phyloP scores from a whole-genome alignment of 345 rosid genomes.

The Citrus unshiu region DNA sequence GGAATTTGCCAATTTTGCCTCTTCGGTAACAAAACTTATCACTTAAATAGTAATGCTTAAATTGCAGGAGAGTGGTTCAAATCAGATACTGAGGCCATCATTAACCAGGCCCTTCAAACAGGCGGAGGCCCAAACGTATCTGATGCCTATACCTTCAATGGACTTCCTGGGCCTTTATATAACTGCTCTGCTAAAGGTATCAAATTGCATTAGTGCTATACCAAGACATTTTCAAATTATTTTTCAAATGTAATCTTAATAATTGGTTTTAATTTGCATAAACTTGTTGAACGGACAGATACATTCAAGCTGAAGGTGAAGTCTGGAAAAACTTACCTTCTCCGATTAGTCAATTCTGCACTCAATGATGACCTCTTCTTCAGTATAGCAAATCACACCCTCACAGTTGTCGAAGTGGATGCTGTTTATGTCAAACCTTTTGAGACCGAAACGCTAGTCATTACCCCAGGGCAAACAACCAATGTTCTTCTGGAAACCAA shows the following conservation, averaged over 20 bases:
- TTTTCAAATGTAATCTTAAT: no score
- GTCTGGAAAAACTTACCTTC: constrained; percentile 44
- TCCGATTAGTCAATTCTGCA: constrained; percentile 46
- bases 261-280: neutral
- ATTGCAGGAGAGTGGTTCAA: constrained; percentile 80
- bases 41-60: neutral
- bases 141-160: constrained; percentile 74
- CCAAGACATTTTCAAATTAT: no score
- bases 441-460: constrained; percentile 33
- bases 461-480: constrained; percentile 47
- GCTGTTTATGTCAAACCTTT: constrained; percentile 46
- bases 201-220: neutral
- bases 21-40: neutral
- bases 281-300: constrained; percentile 21
- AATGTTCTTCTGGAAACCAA: constrained; percentile 44
- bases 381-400: constrained; percentile 48
- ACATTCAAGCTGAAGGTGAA: constrained; percentile 45
- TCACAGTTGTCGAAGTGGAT: constrained; percentile 42
- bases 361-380: constrained; percentile 58
- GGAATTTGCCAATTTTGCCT: neutral
- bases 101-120: constrained; percentile 59
- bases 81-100: constrained; percentile 62
- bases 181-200: constrained; percentile 75
- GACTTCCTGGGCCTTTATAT: constrained; percentile 73
- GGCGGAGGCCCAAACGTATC: constrained; percentile 87